Base-by-base conservation (phyloP, 2,329 filamentous ascomycete species). In the Lasiodiplodia sp. region DNA sequence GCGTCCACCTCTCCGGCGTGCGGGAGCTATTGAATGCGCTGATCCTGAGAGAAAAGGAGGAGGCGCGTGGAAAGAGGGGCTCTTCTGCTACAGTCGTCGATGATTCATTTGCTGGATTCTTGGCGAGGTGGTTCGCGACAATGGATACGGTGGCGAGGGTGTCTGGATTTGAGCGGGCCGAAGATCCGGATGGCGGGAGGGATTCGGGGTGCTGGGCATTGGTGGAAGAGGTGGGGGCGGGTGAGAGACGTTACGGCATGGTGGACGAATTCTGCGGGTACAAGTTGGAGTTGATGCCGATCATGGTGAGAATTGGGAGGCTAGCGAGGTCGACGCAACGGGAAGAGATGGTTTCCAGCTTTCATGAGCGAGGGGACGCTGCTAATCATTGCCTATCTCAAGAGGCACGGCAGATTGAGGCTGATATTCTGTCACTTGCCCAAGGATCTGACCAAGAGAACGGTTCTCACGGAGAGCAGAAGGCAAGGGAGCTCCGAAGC, bases 231-330 rank as follows among this genome's bases (percentile, higher is more conserved):
- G 10, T 52, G 49, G 21, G 12, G n/a, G 21, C n/a, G 18, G n/a
- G 49, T 23, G 11, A 12, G 11, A 23, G 18, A 4, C 6, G 12
- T 8, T 8, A 12, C 4, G 49, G 49, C 6, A 10, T 12, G 11
- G 18, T 25, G 49, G 56, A 60, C 34, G 56, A 40, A 11, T 60
- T 60, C 21, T 60, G 56, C 18, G 56, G 56, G 11, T 40, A 60
- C 16, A 16, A 6, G 10, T 34, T 60, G 56, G 18, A 40, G n/a
- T 14, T 60, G 4, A 60, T 60, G 31, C 56, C 56, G 3, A 12
- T 60, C n/a, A 18, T 60, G n/a, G 56, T 16, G 2, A 14, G 28
- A 40, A 18, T 60, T 40, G 56, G 56, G 23, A 12, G 12, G 31
- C 23, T 60, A 14, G 56, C 34, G 34, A 28, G 56, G n/a, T 21